Evolutionary conservation across 2,329 filamentous ascomycete species (phyloP).

Genomic region (Diplodia mutila): DNA sequence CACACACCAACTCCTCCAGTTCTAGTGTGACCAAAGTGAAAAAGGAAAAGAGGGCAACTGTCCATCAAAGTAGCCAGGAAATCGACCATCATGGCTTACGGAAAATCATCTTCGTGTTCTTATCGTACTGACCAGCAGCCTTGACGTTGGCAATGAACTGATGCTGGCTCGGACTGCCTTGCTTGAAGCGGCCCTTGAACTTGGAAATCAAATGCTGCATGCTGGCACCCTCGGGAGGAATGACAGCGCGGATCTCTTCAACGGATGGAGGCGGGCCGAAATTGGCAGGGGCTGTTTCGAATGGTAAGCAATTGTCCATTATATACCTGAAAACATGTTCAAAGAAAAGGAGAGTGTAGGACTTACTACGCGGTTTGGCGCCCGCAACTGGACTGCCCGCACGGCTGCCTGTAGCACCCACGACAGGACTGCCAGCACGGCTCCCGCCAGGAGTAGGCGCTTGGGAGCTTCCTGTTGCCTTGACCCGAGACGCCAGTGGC

Average conservation of each 20-base stretch:
- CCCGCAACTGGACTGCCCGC: slow-evolving; percentile 35
- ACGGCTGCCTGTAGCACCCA: slow-evolving; percentile 37
- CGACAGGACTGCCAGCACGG: slow-evolving; percentile 49
- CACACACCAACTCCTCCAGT: not conserved
- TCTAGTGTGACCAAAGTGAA: not conserved
- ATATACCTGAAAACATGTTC: not conserved
- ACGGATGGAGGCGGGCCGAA: slow-evolving; percentile 44
- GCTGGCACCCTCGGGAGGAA: slow-evolving; percentile 50
- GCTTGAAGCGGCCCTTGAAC: slow-evolving; percentile 46
- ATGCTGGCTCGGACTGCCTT: slow-evolving; percentile 2
- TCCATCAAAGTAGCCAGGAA: not conserved
- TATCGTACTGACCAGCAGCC: slow-evolving; percentile 18
- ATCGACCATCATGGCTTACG: not conserved
- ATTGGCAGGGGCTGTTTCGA: slow-evolving; percentile 4
- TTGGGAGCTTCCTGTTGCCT: slow-evolving; percentile 49
- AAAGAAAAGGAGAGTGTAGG: not conserved
- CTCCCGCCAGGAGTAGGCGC: slow-evolving; percentile 62
- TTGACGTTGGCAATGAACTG: slow-evolving; percentile 25
- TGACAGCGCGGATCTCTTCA: slow-evolving; percentile 49
- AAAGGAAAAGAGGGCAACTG: not conserved
- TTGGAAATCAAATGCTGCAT: slow-evolving; percentile 45
- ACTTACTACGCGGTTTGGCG: slow-evolving; percentile 26
- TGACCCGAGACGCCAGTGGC: slow-evolving; percentile 59
- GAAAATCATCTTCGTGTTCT: slow-evolving; percentile 20
- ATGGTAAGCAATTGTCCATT: not conserved